Base-by-base conservation (phyloP, 768 basidiomycete species). In the Boletus barrowsii region DNA sequence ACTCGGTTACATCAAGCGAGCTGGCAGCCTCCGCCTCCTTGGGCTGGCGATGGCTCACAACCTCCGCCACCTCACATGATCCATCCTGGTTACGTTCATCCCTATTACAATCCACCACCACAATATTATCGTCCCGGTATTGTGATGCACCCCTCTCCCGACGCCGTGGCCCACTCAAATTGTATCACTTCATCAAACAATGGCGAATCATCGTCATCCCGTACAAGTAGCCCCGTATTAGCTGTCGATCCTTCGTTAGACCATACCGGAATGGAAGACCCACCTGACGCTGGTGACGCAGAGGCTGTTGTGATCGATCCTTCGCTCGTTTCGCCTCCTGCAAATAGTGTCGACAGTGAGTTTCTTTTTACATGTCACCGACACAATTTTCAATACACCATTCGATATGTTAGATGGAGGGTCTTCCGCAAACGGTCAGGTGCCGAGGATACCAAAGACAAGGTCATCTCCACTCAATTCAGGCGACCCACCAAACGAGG, bases 51-150 rank as follows among this genome's bases (percentile, higher is more conserved):
- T 73, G 77, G 79, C 55, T 62, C 65, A 62, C 63, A 68, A 64
- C 67, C 58, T 60, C 63, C 70, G 2, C 64, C 73, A 22, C 68
- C 67, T 20, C 72, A 62, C 10, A 54, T 65, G 45, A 58, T 66
- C 36, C 68, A 70, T 18, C 67, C 72, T 29, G 73, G 72, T 49
- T 79, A 77, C 54, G 61, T 69, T 47, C 62, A 69, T 52, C 65
- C 72, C 17, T 75, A 71, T 53, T 75, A 75, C 50, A 60, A 42
- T 15, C 26, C 58, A 14, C 56, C 78, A 14, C 66, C 79, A 1
- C 75, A 78, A 5, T 81, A 83, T 61, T 83, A 84, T 58, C 81
- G 82, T 32, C 62, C 68, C 15, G 62, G 39, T 33, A 43, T 57
- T 33, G 63, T 73, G 61, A 60, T 66, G 30, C 68, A 62, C 8